A percentile compares a stretch with the other conserved stretches of the same genome.
Evolutionary conservation across 805 yeast species (phyloP).

Genomic region (Saccharomycopsis amapae): DNA sequence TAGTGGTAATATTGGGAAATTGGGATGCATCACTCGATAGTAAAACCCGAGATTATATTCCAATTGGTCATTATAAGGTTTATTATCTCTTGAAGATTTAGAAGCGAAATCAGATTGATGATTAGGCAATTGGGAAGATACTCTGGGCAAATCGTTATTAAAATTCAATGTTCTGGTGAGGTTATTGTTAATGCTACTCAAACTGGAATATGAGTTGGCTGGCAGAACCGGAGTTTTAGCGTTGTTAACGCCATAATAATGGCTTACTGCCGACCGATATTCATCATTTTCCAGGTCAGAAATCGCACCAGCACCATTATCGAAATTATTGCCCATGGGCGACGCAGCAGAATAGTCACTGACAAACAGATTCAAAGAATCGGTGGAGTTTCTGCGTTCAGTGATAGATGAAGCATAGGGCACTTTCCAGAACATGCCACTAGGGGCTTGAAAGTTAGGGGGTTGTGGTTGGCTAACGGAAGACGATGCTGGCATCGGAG

Average conservation of each 20-base stretch:
- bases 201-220: slow-evolving; percentile 8
- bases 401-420: slow-evolving; percentile 48
- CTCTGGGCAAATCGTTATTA: too few relatives aligned
- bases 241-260: neutral
- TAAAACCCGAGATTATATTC: slow-evolving; percentile 30
- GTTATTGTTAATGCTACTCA: slow-evolving; percentile 10
- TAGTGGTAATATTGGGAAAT: slow-evolving; percentile 36
- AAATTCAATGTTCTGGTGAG: slow-evolving; percentile 1
- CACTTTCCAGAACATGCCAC: slow-evolving; percentile 54
- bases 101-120: neutral
- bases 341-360: slow-evolving; percentile 29
- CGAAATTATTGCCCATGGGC: neutral
- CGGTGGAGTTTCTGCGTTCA: slow-evolving; percentile 40
- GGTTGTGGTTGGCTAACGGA: neutral
- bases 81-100: neutral
- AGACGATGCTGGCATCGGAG: neutral
- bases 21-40: slow-evolving; percentile 32
- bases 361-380: slow-evolving; percentile 42
- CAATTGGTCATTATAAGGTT: slow-evolving; percentile 14
- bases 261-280: slow-evolving; percentile 8
- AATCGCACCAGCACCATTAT: too few relatives aligned
- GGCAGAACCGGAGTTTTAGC: slow-evolving; percentile 5
- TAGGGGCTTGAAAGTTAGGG: slow-evolving; percentile 21
- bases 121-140: neutral
- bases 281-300: slow-evolving; percentile 8